phyloP scores from a whole-genome alignment of 2,329 filamentous ascomycete genomes.

The Dothiorella sarmentorum region DNA sequence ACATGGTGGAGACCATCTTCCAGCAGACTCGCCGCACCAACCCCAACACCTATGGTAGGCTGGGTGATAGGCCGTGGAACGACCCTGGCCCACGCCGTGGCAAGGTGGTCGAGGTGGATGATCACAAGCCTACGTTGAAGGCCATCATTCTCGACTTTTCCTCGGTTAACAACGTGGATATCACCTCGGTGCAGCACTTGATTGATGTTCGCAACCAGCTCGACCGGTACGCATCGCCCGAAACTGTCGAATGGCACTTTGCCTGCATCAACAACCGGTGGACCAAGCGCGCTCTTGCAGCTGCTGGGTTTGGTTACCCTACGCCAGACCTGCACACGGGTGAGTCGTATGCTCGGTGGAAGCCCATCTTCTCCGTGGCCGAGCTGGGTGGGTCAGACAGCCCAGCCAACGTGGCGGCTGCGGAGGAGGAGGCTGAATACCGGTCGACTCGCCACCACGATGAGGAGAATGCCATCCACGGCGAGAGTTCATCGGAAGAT shows the following conservation, averaged over 20 bases:
- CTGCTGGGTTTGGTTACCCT: conserved; percentile 85
- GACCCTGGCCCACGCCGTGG: conserved; percentile 72
- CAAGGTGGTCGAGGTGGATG: conserved; percentile 45
- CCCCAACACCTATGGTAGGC: conserved; percentile 56
- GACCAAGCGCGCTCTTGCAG: conserved; percentile 85
- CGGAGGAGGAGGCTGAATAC: conserved; percentile 32
- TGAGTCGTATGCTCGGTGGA: conserved; percentile 68
- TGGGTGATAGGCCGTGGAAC: conserved; percentile 77
- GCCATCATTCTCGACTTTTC: conserved; percentile 94
- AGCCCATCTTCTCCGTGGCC: conserved; percentile 91
- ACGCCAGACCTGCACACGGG: conserved; percentile 50
- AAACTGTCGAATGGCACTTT: conserved; percentile 90
- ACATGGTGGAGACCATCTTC: conserved; percentile 48
- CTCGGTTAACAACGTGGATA: conserved; percentile 88
- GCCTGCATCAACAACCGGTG: conserved; percentile 91
- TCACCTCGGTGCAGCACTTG: conserved; percentile 86
- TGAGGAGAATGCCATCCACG: conserved; percentile 17
- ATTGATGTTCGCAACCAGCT: conserved; percentile 95
- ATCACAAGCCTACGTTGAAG: conserved; percentile 66
- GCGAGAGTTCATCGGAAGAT: conserved; percentile 6
- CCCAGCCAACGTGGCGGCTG: conserved; percentile 66
- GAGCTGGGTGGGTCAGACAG: conserved; percentile 72
- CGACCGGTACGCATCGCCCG: conserved; percentile 76
- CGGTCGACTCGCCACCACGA: conserved; percentile 1
- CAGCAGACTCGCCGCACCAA: conserved; percentile 72